phyloP scores from a whole-genome alignment of 345 rosid species.

The Lagerstroemia speciosa region DNA sequence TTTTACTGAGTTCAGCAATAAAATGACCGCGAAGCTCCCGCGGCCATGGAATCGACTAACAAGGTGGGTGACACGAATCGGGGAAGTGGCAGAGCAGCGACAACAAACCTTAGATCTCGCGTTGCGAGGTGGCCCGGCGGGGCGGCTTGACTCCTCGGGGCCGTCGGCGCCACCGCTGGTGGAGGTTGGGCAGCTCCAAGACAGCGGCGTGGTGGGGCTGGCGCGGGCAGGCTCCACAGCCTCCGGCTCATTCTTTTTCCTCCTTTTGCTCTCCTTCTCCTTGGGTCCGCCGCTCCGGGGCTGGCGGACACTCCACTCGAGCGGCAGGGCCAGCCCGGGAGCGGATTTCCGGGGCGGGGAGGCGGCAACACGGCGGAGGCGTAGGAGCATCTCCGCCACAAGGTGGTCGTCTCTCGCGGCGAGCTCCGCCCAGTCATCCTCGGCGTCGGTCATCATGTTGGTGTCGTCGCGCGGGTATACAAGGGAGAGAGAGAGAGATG shows the following conservation, averaged over 20 bases:
- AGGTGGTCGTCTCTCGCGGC: slow-evolving; percentile 48
- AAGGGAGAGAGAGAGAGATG: slow-evolving; percentile 5
- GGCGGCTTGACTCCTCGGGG: slow-evolving; percentile 52
- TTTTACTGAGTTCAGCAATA: too few species aligned
- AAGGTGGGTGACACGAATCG: too few species aligned
- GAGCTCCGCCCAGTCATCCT: slow-evolving; percentile 49
- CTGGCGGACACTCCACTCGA: slow-evolving; percentile 65
- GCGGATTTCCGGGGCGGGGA: not conserved
- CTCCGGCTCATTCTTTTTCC: slow-evolving; percentile 26
- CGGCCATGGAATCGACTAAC: not conserved
- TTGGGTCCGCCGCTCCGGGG: slow-evolving; percentile 41
- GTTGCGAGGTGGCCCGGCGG: not conserved
- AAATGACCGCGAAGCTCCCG: too few species aligned
- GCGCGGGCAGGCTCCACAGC: slow-evolving; percentile 40
- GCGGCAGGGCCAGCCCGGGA: not conserved
- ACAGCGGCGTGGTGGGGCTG: slow-evolving; percentile 84
- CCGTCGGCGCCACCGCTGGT: slow-evolving; percentile 36
- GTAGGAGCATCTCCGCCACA: slow-evolving; percentile 51
- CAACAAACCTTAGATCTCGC: slow-evolving; percentile 69
- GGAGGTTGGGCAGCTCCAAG: slow-evolving; percentile 74
- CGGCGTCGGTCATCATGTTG: slow-evolving; percentile 12
- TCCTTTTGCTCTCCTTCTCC: not conserved
- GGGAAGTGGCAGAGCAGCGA: not conserved
- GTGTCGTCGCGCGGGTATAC: not conserved
- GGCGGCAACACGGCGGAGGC: slow-evolving; percentile 30